A percentile compares a stretch with the other conserved stretches of the same genome.
Evolutionary conservation across 2,329 filamentous ascomycete genomes (phyloP).

Genomic region (Beauveria australis): DNA sequence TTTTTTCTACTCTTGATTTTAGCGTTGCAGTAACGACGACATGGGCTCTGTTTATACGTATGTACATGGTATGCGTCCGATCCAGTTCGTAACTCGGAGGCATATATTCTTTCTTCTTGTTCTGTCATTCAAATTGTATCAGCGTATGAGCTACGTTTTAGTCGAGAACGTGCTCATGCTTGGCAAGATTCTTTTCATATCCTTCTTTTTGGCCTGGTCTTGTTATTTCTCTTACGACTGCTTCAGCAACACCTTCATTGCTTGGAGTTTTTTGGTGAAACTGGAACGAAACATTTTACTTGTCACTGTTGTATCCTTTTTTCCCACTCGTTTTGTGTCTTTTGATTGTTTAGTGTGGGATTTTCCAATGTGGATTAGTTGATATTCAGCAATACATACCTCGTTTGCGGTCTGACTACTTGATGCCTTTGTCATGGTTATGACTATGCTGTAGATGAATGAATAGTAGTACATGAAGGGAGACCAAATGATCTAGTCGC

Average conservation of each 20-base stretch:
- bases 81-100: slow-evolving; percentile 1
- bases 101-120: not conserved
- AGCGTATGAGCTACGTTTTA: not conserved
- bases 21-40: slow-evolving; percentile 10
- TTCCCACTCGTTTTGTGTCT: slow-evolving; percentile 17
- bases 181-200: not conserved
- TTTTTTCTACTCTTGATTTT: not conserved
- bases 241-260: slow-evolving; percentile 10
- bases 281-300: slow-evolving; percentile 7
- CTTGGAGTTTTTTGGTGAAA: slow-evolving; percentile 11
- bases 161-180: not conserved
- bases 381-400: slow-evolving; percentile 3
- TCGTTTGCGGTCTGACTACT: not conserved
- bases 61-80: slow-evolving; percentile 3
- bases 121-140: slow-evolving; percentile 1
- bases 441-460: not conserved
- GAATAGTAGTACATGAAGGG: too few relatives aligned
- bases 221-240: slow-evolving; percentile 11
- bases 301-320: slow-evolving; percentile 8
- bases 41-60: slow-evolving; percentile 7
- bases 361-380: slow-evolving; percentile 6
- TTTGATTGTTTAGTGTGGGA: slow-evolving; percentile 15
- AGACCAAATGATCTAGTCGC: not conserved
- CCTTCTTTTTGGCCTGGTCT: slow-evolving; percentile 10
- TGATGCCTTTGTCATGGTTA: not conserved